Evolutionary conservation across 139 green algal species (phyloP), one percentile per base, ranked within the genome.

Genomic region (Ostreobium quekettii): DNA sequence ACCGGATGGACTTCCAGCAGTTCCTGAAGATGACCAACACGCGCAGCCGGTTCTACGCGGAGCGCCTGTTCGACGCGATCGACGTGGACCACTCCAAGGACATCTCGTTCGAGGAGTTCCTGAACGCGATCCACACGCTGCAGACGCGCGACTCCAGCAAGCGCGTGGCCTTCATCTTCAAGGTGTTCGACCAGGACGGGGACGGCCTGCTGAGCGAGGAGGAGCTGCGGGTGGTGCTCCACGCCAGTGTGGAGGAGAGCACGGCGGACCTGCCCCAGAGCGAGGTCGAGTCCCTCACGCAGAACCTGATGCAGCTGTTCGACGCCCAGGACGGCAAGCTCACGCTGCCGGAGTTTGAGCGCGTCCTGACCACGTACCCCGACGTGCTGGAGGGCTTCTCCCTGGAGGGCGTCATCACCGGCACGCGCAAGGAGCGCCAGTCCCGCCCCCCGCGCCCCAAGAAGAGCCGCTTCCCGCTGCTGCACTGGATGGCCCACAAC

Each of bases 211-310:
- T 66, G 5, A 38, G 5, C 4, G 7, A 22, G 24, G 5, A 19
- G 5, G 59, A 66, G 30, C 19, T 66, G 59, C 11, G 47, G 30
- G 24, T 22, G 6, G 59, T 66, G 7, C 19, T 66, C 5, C 30
- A 19, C 6, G 59, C 59, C 28, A 66, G 59, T 42, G 59, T 66
- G 59, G 59, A 66, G 59, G 59, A 66, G 32, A n/a, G 7, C 30
- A 35, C 19, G 19, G 28, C 6, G n/a, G 15, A 15, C 7, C 19
- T 66, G 7, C 29, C 59, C 59, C 32, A 38, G 24, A 35, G 7
- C 11, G 59, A 66, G 30, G 32, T n/a, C 30, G 59, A 26, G 4
- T 4, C 19, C 5, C 47, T 66, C 5, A 35, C 32, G 30, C 7
- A 7, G 7, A n/a, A 26, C 24, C 47, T 66, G 32, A 26, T 38